Conservation (phyloP, 306 rosid genomes). For the Hippophae gyantsensis region DNA sequence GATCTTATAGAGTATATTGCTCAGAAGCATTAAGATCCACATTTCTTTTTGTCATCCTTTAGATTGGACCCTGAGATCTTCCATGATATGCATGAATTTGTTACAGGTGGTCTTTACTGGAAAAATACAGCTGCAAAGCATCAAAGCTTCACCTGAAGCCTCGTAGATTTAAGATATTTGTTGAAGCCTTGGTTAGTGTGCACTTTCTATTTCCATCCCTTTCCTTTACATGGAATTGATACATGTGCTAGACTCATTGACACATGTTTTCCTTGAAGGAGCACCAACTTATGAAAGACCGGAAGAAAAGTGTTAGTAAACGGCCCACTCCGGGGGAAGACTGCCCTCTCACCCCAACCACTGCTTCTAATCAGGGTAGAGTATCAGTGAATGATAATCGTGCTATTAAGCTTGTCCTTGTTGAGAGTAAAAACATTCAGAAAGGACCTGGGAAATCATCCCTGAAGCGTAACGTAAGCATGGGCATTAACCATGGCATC, state of each 20-base stretch:
- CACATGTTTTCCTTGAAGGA: slow-evolving; percentile 53
- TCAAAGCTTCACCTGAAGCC: slow-evolving; percentile 98
- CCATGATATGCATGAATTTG: slow-evolving; percentile 19
- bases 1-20: neutral
- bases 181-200: slow-evolving; percentile 89
- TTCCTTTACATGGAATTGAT: slow-evolving; percentile 5
- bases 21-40: neutral
- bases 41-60: slow-evolving; percentile 1
- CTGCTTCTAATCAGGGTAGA: slow-evolving; percentile 52
- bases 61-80: slow-evolving; percentile 11
- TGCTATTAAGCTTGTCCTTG: slow-evolving; percentile 65
- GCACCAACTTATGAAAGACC: slow-evolving; percentile 90
- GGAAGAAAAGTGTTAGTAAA: slow-evolving; percentile 76
- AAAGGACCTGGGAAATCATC: slow-evolving; percentile 75
- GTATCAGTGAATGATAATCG: slow-evolving; percentile 57
- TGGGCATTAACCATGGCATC: slow-evolving; percentile 53
- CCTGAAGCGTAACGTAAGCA: slow-evolving; percentile 53
- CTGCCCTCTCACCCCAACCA: slow-evolving; percentile 38
- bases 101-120: slow-evolving; percentile 94
- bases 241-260: slow-evolving; percentile 27
- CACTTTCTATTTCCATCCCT: slow-evolving; percentile 14
- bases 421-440: slow-evolving; percentile 79
- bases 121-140: slow-evolving; percentile 96
- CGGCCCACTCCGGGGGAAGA: slow-evolving; percentile 60
- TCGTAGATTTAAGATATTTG: slow-evolving; percentile 80